Conservation (phyloP, 23 red algal species). For the Cyanidiococcus yangmingshanensis region DNA sequence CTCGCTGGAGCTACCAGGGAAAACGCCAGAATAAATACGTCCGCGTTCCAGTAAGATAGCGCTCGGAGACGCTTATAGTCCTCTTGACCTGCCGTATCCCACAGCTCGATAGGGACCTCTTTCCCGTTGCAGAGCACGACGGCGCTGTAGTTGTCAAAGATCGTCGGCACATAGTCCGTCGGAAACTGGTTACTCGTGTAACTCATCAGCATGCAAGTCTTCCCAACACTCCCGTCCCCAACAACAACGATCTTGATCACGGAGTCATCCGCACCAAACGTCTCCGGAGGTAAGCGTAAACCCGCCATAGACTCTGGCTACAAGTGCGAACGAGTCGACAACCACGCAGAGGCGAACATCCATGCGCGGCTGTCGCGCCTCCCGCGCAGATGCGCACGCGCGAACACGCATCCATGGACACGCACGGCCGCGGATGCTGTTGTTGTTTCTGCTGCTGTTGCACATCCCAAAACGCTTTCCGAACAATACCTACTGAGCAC, state of each 20-base stretch:
- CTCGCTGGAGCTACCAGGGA: conserved; percentile 69
- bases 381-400: too few relatives aligned
- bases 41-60: conserved; percentile 69
- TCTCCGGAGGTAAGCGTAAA: not conserved
- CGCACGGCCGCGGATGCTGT: too few relatives aligned
- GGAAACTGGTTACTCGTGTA: conserved; percentile 93
- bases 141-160: conserved; percentile 94
- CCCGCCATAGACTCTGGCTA: not conserved
- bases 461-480: too few relatives aligned
- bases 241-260: conserved; percentile 83
- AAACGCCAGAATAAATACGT: conserved; percentile 88
- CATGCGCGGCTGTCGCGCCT: too few relatives aligned
- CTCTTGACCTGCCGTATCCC: conserved; percentile 93
- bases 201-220: conserved; percentile 92
- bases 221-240: conserved; percentile 92
- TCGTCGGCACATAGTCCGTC: conserved; percentile 84
- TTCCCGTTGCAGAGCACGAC: conserved; percentile 77
- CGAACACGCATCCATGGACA: too few relatives aligned
- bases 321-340: too few relatives aligned
- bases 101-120: conserved; percentile 54
- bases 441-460: too few relatives aligned
- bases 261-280: not conserved
- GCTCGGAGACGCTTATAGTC: conserved; percentile 89
- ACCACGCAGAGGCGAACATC: too few relatives aligned
- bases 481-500: too few relatives aligned